These are phyloP conservation scores for Globisporangium okanoganense DNA, from an alignment of 352 stramenopile species.

Conservation along the genomic window DNA sequence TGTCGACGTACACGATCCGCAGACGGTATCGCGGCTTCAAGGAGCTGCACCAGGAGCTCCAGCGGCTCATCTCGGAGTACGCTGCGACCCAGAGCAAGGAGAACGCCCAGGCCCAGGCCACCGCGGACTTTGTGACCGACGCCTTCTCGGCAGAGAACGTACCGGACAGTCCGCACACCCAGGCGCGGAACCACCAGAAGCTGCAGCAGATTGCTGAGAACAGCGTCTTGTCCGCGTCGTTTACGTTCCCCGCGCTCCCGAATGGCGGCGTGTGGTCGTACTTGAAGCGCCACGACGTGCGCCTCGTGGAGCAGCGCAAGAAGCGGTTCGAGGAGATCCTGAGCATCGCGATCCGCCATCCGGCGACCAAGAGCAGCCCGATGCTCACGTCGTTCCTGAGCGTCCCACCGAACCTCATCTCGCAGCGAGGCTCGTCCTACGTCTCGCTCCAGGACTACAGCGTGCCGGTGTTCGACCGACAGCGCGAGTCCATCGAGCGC, in stretches of 20 bases:
- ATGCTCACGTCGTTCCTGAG: constrained; percentile 76
- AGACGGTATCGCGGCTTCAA: constrained; percentile 78
- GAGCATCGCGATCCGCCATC: constrained; percentile 68
- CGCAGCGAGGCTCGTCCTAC: constrained; percentile 45
- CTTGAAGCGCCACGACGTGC: constrained; percentile 75
- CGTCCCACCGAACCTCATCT: constrained; percentile 49
- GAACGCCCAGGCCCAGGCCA: neutral
- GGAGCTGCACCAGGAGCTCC: constrained; percentile 69
- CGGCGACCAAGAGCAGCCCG: constrained; percentile 54
- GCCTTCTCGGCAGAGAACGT: constrained; percentile 20
- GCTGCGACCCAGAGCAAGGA: neutral
- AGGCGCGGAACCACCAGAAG: constrained; percentile 18
- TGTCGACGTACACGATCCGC: constrained; percentile 85
- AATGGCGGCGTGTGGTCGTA: constrained; percentile 80
- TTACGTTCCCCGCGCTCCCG: constrained; percentile 44
- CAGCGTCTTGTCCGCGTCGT: constrained; percentile 27
- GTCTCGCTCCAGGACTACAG: constrained; percentile 56
- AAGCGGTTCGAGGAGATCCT: constrained; percentile 83
- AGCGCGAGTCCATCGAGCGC: constrained; percentile 77
- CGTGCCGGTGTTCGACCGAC: constrained; percentile 66
- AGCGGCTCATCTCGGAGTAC: constrained; percentile 43
- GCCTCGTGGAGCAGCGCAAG: constrained; percentile 77
- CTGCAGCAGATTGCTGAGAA: constrained; percentile 26
- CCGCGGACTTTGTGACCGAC: constrained; percentile 6
- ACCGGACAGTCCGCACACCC: constrained; percentile 25